Evolutionary conservation across 2,329 filamentous ascomycete species (phyloP).

Genomic region (Colletotrichum navitas): DNA sequence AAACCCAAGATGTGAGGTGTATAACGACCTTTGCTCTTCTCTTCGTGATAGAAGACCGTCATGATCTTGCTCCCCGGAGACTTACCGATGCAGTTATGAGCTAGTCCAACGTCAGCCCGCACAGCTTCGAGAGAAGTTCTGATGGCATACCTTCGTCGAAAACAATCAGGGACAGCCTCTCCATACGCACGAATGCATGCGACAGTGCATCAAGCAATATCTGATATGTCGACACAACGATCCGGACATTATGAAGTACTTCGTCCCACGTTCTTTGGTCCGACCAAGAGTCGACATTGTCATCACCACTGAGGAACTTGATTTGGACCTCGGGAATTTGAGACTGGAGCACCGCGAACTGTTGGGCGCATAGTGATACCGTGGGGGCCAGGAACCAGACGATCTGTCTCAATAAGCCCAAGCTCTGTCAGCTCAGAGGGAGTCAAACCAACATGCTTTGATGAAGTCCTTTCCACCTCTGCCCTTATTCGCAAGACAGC

Average conservation of each 20-base stretch:
- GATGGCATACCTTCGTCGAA: slow-evolving; percentile 81
- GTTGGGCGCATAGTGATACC: slow-evolving; percentile 75
- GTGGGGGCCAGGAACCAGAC: slow-evolving; percentile 83
- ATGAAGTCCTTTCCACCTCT: slow-evolving; percentile 68
- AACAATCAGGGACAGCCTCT: slow-evolving; percentile 75
- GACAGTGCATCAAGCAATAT: slow-evolving; percentile 79
- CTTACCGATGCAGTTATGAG: slow-evolving; percentile 78
- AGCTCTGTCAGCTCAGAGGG: too few species aligned
- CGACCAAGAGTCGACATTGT: slow-evolving; percentile 81
- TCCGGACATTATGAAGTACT: slow-evolving; percentile 71
- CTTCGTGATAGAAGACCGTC: slow-evolving; percentile 75
- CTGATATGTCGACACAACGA: slow-evolving; percentile 85
- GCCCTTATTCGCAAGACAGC: slow-evolving; percentile 76
- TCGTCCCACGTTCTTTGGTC: slow-evolving; percentile 75
- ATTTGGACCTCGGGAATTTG: slow-evolving; percentile 72
- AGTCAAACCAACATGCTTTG: slow-evolving; percentile 63
- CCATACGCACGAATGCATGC: slow-evolving; percentile 79
- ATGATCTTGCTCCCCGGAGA: slow-evolving; percentile 79
- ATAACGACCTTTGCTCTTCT: slow-evolving; percentile 51
- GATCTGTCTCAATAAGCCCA: slow-evolving; percentile 54
- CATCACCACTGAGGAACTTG: slow-evolving; percentile 74
- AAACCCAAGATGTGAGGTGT: slow-evolving; percentile 81
- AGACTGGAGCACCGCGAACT: slow-evolving; percentile 68
- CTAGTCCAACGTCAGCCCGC: slow-evolving; percentile 56
- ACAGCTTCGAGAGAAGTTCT: background rate